Evolutionary conservation across 1,139 yeast species (phyloP).

Genomic region (Suhomyces bribrorum): DNA sequence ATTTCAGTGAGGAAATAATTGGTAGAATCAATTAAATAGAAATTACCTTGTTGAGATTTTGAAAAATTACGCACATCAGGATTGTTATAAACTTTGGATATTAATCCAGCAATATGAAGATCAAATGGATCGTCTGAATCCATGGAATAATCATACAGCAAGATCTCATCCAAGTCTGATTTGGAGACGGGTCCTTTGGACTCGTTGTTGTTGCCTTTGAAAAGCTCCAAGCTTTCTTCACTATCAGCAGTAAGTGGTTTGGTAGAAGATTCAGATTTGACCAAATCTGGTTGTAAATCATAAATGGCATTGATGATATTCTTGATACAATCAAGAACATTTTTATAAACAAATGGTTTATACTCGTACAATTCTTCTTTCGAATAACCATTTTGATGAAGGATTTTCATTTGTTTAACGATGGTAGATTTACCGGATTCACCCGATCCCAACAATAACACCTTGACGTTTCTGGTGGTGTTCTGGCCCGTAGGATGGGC

Average conservation of each 20-base stretch:
- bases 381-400: conserved; percentile 70
- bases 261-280: conserved; percentile 30
- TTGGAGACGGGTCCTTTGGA: conserved; percentile 25
- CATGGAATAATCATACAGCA: conserved; percentile 50
- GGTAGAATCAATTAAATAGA: conserved; percentile 87
- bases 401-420: conserved; percentile 70
- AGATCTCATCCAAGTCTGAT: conserved; percentile 49
- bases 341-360: conserved; percentile 69
- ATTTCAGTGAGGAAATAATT: conserved; percentile 73
- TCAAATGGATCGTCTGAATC: conserved; percentile 51
- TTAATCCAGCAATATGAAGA: conserved; percentile 44
- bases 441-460: conserved; percentile 72
- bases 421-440: conserved; percentile 81
- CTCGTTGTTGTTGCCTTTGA: conserved; percentile 13
- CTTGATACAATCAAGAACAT: conserved; percentile 66
- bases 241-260: conserved; percentile 10
- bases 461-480: conserved; percentile 51
- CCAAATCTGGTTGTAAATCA: conserved; percentile 51
- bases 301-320: conserved; percentile 58
- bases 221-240: conserved; percentile 17
- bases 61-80: conserved; percentile 61
- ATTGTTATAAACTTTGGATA: conserved; percentile 52
- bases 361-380: conserved; percentile 64
- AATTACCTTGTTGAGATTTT: conserved; percentile 65
- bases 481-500: conserved; percentile 6